Conservation (phyloP, 306 rosid species). For the Cucumis hystrix region DNA sequence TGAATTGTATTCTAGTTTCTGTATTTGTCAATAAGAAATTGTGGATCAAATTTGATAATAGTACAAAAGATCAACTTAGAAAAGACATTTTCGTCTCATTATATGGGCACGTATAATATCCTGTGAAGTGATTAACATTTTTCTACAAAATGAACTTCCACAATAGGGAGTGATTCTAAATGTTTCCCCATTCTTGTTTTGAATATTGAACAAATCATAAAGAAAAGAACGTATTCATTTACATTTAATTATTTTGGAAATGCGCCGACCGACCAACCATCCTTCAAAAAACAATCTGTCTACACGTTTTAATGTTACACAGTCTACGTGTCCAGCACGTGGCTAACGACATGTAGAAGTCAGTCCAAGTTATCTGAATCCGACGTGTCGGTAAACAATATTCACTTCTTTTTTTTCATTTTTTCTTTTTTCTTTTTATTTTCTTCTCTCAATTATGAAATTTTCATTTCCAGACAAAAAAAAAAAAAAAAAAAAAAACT, state of each 20-base stretch:
- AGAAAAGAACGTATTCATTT: no score
- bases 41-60: not conserved
- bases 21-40: not conserved
- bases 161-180: no score
- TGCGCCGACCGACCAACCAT: not conserved
- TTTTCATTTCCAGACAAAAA: constrained; percentile 26
- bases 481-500: constrained; percentile 17
- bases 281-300: not conserved
- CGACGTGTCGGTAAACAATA: not conserved
- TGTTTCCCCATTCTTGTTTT: no score
- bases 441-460: not conserved
- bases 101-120: not conserved
- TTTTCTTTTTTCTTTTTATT: not conserved
- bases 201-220: no score
- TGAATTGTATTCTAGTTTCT: not conserved
- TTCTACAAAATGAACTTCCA: no score
- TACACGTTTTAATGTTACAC: not conserved
- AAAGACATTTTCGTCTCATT: not conserved
- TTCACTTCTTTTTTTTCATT: not conserved
- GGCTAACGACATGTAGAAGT: constrained; percentile 17
- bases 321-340: constrained; percentile 19
- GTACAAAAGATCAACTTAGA: no score
- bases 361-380: not conserved
- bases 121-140: no score
- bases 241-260: not conserved